phyloP scores from a whole-genome alignment of 352 stramenopile species.

The Pythium folliculosum region DNA sequence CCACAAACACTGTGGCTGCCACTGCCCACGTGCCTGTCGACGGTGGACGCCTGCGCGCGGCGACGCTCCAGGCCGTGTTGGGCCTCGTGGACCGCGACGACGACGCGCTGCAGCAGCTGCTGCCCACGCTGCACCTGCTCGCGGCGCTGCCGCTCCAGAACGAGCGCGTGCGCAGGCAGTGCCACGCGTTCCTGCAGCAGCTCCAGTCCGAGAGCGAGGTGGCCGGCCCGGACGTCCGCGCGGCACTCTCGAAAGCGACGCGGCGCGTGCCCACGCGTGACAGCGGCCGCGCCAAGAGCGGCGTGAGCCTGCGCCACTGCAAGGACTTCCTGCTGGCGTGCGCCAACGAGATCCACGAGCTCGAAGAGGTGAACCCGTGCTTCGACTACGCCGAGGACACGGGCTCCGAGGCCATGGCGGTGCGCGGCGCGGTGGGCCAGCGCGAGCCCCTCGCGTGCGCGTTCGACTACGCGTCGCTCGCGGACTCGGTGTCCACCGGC shows the following conservation, averaged over 20 bases:
- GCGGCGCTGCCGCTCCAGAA: conserved; percentile 45
- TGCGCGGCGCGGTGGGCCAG: neutral
- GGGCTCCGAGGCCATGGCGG: conserved; percentile 19
- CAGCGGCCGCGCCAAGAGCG: conserved; percentile 46
- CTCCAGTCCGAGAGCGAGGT: conserved; percentile 6
- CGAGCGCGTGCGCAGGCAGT: conserved; percentile 38
- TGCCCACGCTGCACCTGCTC: conserved; percentile 52
- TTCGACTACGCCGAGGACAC: conserved; percentile 79
- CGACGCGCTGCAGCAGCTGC: conserved; percentile 40
- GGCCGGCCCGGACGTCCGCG: too few relatives aligned
- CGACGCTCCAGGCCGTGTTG: conserved; percentile 60
- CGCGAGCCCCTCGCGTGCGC: too few relatives aligned
- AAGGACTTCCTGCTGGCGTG: conserved; percentile 73
- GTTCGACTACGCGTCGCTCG: conserved; percentile 57
- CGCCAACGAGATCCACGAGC: conserved; percentile 80
- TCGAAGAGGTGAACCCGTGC: conserved; percentile 61
- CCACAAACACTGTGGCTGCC: too few relatives aligned
- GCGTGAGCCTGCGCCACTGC: conserved; percentile 52
- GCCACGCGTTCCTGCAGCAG: conserved; percentile 41
- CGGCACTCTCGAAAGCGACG: neutral
- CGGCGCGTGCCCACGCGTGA: neutral
- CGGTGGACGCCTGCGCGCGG: conserved; percentile 21
- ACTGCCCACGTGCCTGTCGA: neutral
- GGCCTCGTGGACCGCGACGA: conserved; percentile 62
- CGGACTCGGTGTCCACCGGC: neutral